Evolutionary conservation across 768 basidiomycete species (phyloP).

Genomic region (Gloeostereum incarnatum): DNA sequence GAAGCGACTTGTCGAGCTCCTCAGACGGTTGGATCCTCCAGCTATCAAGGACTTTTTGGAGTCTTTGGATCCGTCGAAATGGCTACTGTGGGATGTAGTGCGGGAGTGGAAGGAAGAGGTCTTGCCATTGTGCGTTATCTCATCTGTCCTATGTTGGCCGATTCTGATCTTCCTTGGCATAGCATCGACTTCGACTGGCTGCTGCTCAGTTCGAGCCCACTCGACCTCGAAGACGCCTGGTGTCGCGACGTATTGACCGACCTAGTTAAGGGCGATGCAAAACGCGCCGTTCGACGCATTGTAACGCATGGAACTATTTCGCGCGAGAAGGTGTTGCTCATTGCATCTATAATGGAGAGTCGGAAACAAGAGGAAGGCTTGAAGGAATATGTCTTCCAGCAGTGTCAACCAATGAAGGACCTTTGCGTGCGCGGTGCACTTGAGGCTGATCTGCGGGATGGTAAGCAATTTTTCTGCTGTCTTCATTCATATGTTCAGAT

Average conservation of each 20-base stretch:
- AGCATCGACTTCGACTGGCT: constrained; percentile 34
- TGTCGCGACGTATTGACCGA: constrained; percentile 26
- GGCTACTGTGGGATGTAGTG: constrained; percentile 32
- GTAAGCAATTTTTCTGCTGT: constrained; percentile 13
- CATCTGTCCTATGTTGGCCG: neutral
- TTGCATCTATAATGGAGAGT: constrained; percentile 25
- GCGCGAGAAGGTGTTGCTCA: constrained; percentile 20
- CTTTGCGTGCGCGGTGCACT: constrained; percentile 22
- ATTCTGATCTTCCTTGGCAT: constrained; percentile 3
- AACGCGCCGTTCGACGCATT: constrained; percentile 27
- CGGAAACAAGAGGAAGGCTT: constrained; percentile 21
- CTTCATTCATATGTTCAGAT: neutral
- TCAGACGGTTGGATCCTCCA: constrained; percentile 31
- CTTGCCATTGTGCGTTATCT: neutral
- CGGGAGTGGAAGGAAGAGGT: neutral
- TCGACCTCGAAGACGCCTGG: constrained; percentile 15
- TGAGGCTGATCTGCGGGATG: constrained; percentile 23
- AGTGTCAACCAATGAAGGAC: constrained; percentile 19
- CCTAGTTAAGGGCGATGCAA: constrained; percentile 20
- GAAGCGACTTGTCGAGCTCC: constrained; percentile 24
- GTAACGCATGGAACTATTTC: constrained; percentile 21
- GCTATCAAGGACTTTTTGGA: constrained; percentile 33
- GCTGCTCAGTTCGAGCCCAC: constrained; percentile 24
- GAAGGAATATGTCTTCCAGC: constrained; percentile 30
- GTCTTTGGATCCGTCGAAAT: constrained; percentile 30